A percentile compares a stretch with the other conserved stretches of the same genome.
These are phyloP conservation scores for Aureobasidium subglaciale DNA, from an alignment of 2,329 filamentous ascomycete genomes.

Conservation along the genomic window DNA sequence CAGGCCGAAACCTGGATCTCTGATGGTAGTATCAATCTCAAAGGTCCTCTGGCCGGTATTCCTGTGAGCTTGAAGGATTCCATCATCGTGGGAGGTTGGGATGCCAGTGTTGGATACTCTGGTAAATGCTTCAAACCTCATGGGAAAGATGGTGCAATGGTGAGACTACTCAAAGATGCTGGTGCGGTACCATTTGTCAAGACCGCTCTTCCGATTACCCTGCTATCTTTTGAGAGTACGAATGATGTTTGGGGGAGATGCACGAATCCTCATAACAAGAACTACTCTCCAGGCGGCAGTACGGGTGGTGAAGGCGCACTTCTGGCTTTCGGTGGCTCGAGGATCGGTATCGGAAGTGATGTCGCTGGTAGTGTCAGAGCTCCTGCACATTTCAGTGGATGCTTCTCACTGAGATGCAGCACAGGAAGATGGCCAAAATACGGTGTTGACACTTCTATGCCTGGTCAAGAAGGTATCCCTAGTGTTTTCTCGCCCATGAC, in stretches of 20 bases:
- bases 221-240: slow-evolving; percentile 77
- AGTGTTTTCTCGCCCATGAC: slow-evolving; percentile 92
- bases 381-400: slow-evolving; percentile 83
- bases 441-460: slow-evolving; percentile 80
- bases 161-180: slow-evolving; percentile 74
- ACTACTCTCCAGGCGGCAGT: slow-evolving; percentile 81
- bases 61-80: slow-evolving; percentile 75
- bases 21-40: slow-evolving; percentile 57
- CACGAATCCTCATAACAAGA: slow-evolving; percentile 74
- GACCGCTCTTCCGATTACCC: slow-evolving; percentile 79
- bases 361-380: slow-evolving; percentile 82
- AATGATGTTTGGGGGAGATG: slow-evolving; percentile 75
- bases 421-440: slow-evolving; percentile 86
- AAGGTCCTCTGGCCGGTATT: slow-evolving; percentile 78
- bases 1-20: slow-evolving; percentile 67
- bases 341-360: slow-evolving; percentile 85
- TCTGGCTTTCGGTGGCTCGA: slow-evolving; percentile 69
- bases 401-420: slow-evolving; percentile 79
- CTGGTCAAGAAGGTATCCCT: slow-evolving; percentile 82
- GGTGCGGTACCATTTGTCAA: slow-evolving; percentile 87
- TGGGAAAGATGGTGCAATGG: slow-evolving; percentile 61
- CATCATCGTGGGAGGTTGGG: slow-evolving; percentile 74
- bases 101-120: slow-evolving; percentile 75
- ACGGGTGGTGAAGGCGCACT: slow-evolving; percentile 80
- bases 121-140: slow-evolving; percentile 61